Evolutionary conservation across 2,329 filamentous ascomycete species (phyloP).

Genomic region (Beauveria medogensis): DNA sequence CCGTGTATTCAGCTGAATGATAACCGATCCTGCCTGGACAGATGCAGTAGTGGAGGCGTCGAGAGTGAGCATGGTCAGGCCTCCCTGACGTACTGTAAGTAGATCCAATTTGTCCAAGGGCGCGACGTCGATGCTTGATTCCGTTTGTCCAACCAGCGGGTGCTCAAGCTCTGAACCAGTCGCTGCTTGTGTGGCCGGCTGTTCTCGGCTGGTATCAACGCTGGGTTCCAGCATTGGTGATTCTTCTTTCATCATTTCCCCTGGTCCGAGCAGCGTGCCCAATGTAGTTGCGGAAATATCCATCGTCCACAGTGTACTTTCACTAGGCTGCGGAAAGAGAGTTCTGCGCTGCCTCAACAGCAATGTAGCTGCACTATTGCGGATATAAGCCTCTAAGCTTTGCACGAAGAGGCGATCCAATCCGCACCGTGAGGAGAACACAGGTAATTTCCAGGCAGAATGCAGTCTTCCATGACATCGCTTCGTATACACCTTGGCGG

Average conservation of each 20-base stretch:
- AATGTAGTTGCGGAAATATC: neutral
- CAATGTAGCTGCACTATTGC: neutral
- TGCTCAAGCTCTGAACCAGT: neutral
- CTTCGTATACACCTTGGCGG: conserved; percentile 33
- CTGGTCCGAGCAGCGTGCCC: neutral
- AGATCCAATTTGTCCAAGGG: neutral
- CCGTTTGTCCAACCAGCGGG: neutral
- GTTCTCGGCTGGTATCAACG: neutral
- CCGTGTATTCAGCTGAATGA: no score
- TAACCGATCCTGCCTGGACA: neutral
- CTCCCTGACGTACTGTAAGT: neutral
- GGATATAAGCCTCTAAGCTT: conserved; percentile 5
- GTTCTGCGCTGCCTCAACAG: neutral
- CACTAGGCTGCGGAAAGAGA: neutral
- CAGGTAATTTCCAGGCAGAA: conserved; percentile 1
- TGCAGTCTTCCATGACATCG: conserved; percentile 37
- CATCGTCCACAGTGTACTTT: neutral
- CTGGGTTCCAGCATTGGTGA: neutral
- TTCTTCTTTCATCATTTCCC: neutral
- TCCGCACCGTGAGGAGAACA: neutral
- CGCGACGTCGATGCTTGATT: neutral
- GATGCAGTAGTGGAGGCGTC: neutral
- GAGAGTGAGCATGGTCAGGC: neutral
- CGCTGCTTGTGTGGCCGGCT: neutral
- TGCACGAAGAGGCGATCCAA: neutral